A percentile compares a stretch with the other conserved stretches of the same genome.
Evolutionary conservation across 306 rosid genomes (phyloP).

Genomic region (Carpinus viminea): DNA sequence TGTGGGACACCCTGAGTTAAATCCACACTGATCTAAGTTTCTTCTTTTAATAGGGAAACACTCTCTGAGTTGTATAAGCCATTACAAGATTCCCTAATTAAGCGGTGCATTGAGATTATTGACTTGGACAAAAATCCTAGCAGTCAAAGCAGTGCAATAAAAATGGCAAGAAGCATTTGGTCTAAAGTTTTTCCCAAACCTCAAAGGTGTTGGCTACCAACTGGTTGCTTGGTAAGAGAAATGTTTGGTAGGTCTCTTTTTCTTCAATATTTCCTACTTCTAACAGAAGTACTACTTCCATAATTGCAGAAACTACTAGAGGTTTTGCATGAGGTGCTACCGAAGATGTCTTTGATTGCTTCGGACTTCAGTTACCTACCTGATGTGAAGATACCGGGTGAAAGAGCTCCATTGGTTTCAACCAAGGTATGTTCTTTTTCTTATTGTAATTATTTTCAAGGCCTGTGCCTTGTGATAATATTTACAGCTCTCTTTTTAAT

Average conservation of each 20-base stretch:
- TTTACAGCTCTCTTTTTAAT: slow-evolving; percentile 11
- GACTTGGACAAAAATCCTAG: slow-evolving; percentile 48
- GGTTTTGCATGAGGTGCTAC: slow-evolving; percentile 78
- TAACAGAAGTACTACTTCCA: slow-evolving; percentile 25
- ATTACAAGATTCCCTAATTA: slow-evolving; percentile 73
- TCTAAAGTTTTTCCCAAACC: slow-evolving; percentile 82
- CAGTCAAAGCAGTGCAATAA: slow-evolving; percentile 38
- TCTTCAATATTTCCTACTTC: slow-evolving; percentile 17
- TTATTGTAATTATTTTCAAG: not conserved
- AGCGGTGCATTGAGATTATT: slow-evolving; percentile 66
- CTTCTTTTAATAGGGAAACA: slow-evolving; percentile 42
- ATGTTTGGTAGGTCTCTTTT: slow-evolving; percentile 7
- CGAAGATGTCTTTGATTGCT: slow-evolving; percentile 96
- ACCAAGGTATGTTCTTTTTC: slow-evolving; percentile 61
- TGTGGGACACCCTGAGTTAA: not conserved
- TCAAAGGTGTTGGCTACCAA: slow-evolving; percentile 91
- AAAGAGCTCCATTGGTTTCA: slow-evolving; percentile 95
- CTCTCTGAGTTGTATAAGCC: slow-evolving; percentile 69
- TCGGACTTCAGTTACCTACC: slow-evolving; percentile 93
- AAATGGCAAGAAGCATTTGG: slow-evolving; percentile 67
- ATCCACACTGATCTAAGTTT: slow-evolving; percentile 19
- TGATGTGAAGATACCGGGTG: slow-evolving; percentile 85
- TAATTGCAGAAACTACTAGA: slow-evolving; percentile 74
- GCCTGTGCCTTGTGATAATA: not conserved
- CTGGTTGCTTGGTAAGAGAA: slow-evolving; percentile 88